Conservation (phyloP, 2,329 filamentous ascomycete genomes). For the Apiospora pterosperma region DNA sequence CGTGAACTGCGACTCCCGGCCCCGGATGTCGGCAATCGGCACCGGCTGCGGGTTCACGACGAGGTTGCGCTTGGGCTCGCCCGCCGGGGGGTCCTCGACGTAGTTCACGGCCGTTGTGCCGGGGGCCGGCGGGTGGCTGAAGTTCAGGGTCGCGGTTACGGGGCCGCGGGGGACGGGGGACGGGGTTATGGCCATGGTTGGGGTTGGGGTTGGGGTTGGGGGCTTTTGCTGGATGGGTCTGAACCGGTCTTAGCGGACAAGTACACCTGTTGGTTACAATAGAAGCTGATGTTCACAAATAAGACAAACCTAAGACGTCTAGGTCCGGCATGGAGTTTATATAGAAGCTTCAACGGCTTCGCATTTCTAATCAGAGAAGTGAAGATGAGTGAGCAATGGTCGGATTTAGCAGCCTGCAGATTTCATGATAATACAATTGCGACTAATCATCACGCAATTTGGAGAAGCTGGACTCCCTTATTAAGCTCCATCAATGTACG, state of each 20-base stretch:
- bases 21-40: conserved; percentile 69
- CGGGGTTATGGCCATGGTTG: conserved; percentile 37
- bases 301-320: neutral
- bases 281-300: neutral
- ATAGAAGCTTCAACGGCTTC: neutral
- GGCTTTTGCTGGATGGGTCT: too few species aligned
- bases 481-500: neutral
- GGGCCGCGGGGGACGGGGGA: conserved; percentile 51
- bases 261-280: too few species aligned
- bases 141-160: conserved; percentile 61
- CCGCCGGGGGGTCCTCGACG: conserved; percentile 61
- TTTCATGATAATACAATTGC: neutral
- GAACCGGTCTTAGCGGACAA: too few species aligned
- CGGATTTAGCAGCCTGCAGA: neutral
- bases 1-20: conserved; percentile 60
- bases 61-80: conserved; percentile 65
- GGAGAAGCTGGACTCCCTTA: neutral
- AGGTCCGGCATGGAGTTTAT: neutral
- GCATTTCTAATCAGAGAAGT: conserved; percentile 7
- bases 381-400: neutral
- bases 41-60: conserved; percentile 46
- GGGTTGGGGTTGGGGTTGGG: neutral
- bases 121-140: conserved; percentile 60
- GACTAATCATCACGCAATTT: neutral
- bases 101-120: conserved; percentile 61